Conservation (phyloP, 257 asterid genomes). For the Fraxinus excelsior region DNA sequence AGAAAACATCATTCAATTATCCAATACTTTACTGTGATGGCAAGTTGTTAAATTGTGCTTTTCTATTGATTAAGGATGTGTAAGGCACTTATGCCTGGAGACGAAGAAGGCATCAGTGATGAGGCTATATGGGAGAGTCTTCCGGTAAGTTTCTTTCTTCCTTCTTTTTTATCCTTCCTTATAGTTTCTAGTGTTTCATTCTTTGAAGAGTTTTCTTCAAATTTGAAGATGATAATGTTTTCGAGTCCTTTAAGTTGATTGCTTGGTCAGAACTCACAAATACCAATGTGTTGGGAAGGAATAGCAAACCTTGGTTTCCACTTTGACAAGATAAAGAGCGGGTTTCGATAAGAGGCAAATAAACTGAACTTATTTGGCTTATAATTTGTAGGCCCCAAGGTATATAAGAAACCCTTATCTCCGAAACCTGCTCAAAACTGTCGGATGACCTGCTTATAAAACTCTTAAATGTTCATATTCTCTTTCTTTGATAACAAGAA, state of each 20-base stretch:
- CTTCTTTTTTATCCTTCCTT: not conserved
- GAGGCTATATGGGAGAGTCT: conserved; percentile 98
- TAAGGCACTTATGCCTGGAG: conserved; percentile 94
- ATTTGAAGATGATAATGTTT: conserved; percentile 12
- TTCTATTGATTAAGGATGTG: conserved; percentile 69
- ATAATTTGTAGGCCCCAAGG: not conserved
- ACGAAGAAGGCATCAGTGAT: conserved; percentile 80
- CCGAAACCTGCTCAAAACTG: not conserved
- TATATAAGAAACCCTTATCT: not conserved
- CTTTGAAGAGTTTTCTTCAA: not conserved
- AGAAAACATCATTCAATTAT: conserved; percentile 14
- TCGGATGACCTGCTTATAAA: not conserved
- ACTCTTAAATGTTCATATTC: not conserved
- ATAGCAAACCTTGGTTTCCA: not conserved
- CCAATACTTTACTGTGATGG: conserved; percentile 15
- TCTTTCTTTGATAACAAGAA: not conserved
- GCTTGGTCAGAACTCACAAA: not conserved
- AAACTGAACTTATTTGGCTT: not conserved
- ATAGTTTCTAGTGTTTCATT: not conserved
- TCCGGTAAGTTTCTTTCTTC: conserved; percentile 65
- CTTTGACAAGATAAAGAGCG: not conserved
- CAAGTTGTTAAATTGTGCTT: conserved; percentile 21
- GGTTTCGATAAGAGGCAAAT: not conserved
- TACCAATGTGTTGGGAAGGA: not conserved
- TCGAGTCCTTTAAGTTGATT: not conserved